Conservation (phyloP, 2,329 filamentous ascomycete genomes). For the Pseudogymnoascus sp. region DNA sequence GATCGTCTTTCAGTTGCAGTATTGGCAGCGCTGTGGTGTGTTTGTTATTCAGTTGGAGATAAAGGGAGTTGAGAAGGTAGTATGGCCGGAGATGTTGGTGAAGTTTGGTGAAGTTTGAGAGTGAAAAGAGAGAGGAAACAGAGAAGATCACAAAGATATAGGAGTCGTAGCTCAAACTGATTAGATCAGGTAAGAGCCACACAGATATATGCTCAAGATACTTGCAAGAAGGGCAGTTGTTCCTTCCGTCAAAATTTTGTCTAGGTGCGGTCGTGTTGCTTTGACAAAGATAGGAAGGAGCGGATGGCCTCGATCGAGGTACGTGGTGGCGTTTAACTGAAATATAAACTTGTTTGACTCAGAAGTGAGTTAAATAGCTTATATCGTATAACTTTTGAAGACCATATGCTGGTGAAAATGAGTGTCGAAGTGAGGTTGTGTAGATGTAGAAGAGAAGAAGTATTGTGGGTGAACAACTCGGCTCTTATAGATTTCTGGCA, state of each 20-base stretch:
- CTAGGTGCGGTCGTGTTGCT: neutral
- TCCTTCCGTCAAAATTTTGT: neutral
- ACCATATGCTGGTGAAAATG: neutral
- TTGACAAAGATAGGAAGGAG: slow-evolving; percentile 4
- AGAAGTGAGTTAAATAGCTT: slow-evolving; percentile 1
- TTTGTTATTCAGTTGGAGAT: slow-evolving; percentile 16
- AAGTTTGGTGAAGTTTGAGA: slow-evolving; percentile 11
- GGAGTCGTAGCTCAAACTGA: slow-evolving; percentile 24
- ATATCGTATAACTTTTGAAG: neutral
- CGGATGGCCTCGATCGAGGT: neutral
- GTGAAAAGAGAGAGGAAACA: slow-evolving; percentile 17
- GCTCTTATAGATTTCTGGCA: neutral
- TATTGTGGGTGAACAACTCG: neutral
- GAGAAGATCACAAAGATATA: slow-evolving; percentile 21
- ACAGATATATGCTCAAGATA: slow-evolving; percentile 1
- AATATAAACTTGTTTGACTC: slow-evolving; percentile 3
- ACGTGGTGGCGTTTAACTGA: neutral
- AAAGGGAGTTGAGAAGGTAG: slow-evolving; percentile 25
- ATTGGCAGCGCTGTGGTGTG: neutral
- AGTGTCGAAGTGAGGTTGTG: neutral
- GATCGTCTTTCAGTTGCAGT: slow-evolving; percentile 10
- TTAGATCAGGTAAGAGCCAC: slow-evolving; percentile 24
- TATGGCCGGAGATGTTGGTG: slow-evolving; percentile 18
- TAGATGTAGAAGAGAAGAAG: neutral
- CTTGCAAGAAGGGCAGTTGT: neutral